Evolutionary conservation across 2,329 filamentous ascomycete species (phyloP), one percentile per base, ranked within the genome.

Genomic region (Diaporthe sp.): DNA sequence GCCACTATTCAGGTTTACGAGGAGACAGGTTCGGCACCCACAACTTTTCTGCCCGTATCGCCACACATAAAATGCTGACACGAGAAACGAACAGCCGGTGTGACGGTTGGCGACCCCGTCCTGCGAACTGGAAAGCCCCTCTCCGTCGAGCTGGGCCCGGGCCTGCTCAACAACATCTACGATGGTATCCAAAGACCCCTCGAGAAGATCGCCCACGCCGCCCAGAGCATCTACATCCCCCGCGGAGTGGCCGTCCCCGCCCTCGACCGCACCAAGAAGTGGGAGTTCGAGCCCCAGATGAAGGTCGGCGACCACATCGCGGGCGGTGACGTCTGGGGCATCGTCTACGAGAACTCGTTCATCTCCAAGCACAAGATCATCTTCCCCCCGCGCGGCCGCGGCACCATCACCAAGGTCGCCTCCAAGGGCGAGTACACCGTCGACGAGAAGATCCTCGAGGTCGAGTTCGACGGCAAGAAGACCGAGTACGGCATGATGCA

Each of bases 1-100:
- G 96, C 95, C 80, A 98, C 96, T 68, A 97, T 99, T 80, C 97
- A 99, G 88, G 97, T 99, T 79, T 99, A 99, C 89, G 97, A 99
- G 86, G 97, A 99, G 88, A 99, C 97, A 80, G 95, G 95, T 97
- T 90, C 77, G 90, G 79, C 77, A 22, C 44, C 68, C 70, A 37
- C 51, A 39, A 57, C 72, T 53, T 62, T 60, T 5, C 58, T 71
- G 62, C 28, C 68, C 57, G 39, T 13, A 55, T 28, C 31, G 61
- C 39, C 39, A 17, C 39, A 10, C 42, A 3, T 2, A 46, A 19
- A 15, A 75, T 75, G 72, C 76, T 80, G 74, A 80, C 77, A 74
- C n/a, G 51, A 46, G 65, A 68, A 65, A 28, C 8, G 75, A 82
- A 76, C 80, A 96, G 97, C 96, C 85, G 97, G 97, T 87, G 94